Base-by-base conservation (phyloP, 352 stramenopile genomes). In the Phytophthora pseudosyringae region DNA sequence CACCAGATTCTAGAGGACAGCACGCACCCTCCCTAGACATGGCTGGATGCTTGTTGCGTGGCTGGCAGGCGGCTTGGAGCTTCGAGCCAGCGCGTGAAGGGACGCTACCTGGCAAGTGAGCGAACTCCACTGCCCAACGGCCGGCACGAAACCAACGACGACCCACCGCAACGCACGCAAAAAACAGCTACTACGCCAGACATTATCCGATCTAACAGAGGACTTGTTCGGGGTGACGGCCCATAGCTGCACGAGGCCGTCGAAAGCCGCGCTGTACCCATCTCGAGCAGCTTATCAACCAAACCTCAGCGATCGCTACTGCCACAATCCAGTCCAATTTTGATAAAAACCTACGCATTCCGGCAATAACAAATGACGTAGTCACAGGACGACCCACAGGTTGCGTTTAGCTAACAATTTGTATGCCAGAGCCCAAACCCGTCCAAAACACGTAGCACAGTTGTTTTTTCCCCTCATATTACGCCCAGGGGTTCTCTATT, bases 11-110 rank as follows among this genome's bases (percentile, higher is more conserved):
- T 51, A 53, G 43, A 41, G n/a, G 16, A 57, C 8, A 54, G 13
- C 21, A 56, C 57, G 32, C 36, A 72, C 59, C 58, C 18, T 35
- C 11, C 4, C 36, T 67, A 39, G 64, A 59, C 64, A 73, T 69
- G 11, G 46, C 31, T 66, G 35, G 16, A 35, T 64, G 18, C 32
- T 54, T 49, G n/a, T 21, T 21, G 21, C 21, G 21, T 21, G 21
- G 21, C 21, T 45, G 36, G 31, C 31, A 29, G 11, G 32, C 29
- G 21, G 31, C 31, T 35, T 11, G 21, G 16, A 32, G 13, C 41
- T 47, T 59, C 15, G 29, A 47, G 38, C 21, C 25, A 62, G 36
- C 21, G 26, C 15, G 12, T 65, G 52, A 72, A 69, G 31, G 12
- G 62, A 25, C 63, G 67, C 44, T 43, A 10, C 29, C 26, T 25